Percentiles rank a stretch among this genome's conserved stretches.
These are phyloP conservation scores for Pseudogymnoascus sp. DNA, from an alignment of 2,329 filamentous ascomycete genomes.

Conservation along the genomic window DNA sequence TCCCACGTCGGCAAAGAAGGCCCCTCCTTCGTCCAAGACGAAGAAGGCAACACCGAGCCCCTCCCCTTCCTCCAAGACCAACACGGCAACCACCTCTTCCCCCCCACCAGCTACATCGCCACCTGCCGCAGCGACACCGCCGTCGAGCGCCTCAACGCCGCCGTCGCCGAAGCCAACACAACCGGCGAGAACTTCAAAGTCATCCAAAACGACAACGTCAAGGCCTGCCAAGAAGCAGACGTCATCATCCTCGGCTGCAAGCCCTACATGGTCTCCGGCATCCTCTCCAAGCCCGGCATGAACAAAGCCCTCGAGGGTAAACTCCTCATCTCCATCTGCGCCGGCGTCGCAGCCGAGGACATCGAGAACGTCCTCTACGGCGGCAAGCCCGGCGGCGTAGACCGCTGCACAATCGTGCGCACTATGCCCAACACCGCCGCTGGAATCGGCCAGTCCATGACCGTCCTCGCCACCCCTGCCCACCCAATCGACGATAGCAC, in stretches of 20 bases:
- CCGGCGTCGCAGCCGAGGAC: constrained; percentile 64
- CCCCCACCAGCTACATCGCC: neutral
- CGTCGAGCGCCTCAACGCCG: neutral
- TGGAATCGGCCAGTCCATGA: constrained; percentile 74
- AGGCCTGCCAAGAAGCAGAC: constrained; percentile 59
- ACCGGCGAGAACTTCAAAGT: neutral
- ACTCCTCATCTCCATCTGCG: constrained; percentile 72
- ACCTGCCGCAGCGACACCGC: neutral
- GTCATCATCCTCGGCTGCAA: constrained; percentile 75
- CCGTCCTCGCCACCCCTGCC: constrained; percentile 59
- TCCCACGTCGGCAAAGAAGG: neutral
- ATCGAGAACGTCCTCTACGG: constrained; percentile 59
- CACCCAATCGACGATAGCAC: constrained; percentile 49
- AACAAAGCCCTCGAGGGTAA: constrained; percentile 67
- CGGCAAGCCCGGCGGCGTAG: constrained; percentile 39
- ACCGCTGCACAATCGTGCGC: constrained; percentile 56
- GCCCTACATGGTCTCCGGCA: constrained; percentile 62
- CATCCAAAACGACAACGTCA: constrained; percentile 55
- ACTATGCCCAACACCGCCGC: constrained; percentile 83
- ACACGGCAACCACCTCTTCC: neutral
- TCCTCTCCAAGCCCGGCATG: constrained; percentile 63
- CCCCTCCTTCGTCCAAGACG: neutral
- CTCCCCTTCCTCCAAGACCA: neutral
- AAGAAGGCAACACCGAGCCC: neutral
- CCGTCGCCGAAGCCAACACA: neutral